phyloP scores from a whole-genome alignment of 352 stramenopile species.

The Pythium angustatum region DNA sequence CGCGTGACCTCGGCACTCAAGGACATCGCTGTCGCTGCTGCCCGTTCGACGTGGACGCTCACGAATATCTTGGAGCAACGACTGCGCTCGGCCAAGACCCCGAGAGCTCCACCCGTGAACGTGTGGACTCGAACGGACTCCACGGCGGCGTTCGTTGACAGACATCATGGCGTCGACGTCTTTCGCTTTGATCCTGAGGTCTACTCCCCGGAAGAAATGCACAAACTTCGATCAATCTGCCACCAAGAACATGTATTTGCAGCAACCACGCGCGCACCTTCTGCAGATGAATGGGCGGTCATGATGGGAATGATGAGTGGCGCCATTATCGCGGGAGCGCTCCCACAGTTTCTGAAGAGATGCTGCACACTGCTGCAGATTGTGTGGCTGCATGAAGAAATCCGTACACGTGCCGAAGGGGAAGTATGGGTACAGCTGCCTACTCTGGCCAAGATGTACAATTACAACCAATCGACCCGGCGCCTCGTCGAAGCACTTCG shows the following conservation, averaged over 20 bases:
- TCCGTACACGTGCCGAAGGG: constrained; percentile 1
- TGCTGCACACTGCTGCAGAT: constrained; percentile 10
- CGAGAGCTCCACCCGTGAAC: constrained; percentile 2
- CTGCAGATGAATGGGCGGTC: constrained; percentile 8
- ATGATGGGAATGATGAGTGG: constrained; percentile 10
- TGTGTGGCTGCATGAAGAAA: constrained; percentile 3
- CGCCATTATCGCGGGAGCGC: constrained; percentile 1
- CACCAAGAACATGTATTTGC: constrained; percentile 5
- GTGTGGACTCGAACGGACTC: not conserved
- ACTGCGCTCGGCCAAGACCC: not conserved
- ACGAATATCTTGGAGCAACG: not conserved
- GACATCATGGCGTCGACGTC: not conserved
- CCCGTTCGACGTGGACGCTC: not conserved
- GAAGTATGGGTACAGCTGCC: constrained; percentile 12
- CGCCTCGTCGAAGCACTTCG: not conserved
- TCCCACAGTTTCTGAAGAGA: constrained; percentile 17
- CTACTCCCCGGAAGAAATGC: not conserved
- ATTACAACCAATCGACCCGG: constrained; percentile 2
- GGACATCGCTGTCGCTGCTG: not conserved
- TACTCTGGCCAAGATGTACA: not conserved
- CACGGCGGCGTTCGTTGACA: not conserved
- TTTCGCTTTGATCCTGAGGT: constrained; percentile 8
- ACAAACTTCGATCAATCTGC: not conserved
- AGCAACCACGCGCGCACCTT: not conserved
- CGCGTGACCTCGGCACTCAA: not conserved